These are phyloP conservation scores for Ettlia oleoabundans DNA, from an alignment of 139 green algal species.

Conservation along the genomic window DNA sequence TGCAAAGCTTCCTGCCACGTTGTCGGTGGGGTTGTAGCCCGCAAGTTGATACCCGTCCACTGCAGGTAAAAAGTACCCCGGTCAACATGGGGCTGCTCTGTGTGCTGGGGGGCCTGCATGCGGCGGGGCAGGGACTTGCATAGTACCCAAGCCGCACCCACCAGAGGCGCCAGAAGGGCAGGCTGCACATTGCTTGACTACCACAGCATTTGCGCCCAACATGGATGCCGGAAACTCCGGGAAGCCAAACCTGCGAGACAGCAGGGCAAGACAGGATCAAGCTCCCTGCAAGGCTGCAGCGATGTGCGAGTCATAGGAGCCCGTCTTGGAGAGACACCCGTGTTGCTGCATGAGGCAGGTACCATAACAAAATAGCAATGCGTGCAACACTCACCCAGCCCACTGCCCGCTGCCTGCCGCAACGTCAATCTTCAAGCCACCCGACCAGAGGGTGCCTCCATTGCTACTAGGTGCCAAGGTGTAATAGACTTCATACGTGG, in stretches of 20 bases:
- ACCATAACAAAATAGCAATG: no score
- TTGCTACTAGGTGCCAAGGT: not conserved
- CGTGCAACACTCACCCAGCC: slow-evolving; percentile 8
- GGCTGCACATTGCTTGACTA: slow-evolving; percentile 14
- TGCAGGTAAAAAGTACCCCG: not conserved
- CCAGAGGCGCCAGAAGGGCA: slow-evolving; percentile 13
- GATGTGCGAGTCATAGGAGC: no score
- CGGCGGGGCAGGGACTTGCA: not conserved
- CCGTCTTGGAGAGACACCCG: no score
- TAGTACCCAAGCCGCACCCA: no score
- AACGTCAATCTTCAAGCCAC: not conserved
- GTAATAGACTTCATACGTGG: not conserved
- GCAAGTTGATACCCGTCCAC: slow-evolving; percentile 15
- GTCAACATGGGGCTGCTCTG: no score
- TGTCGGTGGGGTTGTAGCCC: not conserved
- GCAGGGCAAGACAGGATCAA: not conserved
- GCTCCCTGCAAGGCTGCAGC: no score
- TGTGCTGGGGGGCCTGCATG: no score
- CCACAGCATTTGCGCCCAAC: not conserved
- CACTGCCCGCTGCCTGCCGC: slow-evolving; percentile 3
- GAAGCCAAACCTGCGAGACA: slow-evolving; percentile 4
- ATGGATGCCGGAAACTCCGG: not conserved
- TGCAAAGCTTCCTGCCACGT: slow-evolving; percentile 6
- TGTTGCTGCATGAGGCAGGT: no score
- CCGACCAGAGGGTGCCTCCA: slow-evolving; percentile 1